Evolutionary conservation across 139 green algal species (phyloP), one percentile per base, ranked within the genome.

Genomic region (Chlamydomonas sp.): DNA sequence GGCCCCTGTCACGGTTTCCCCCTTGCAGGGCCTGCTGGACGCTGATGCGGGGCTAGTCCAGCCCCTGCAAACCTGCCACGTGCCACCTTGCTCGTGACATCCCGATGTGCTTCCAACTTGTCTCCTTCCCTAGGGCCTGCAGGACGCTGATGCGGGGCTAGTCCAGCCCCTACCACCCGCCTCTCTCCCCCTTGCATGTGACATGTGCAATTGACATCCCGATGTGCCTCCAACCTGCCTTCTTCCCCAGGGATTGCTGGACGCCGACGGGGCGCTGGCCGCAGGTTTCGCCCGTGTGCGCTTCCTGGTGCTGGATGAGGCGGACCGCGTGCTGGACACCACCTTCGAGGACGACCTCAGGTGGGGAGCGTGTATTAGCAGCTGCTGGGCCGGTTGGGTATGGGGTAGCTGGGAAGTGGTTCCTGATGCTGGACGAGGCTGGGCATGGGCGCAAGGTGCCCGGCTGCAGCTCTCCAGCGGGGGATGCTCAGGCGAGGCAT

Each of bases 251-350:
- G 88, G 89, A 69, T 88, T 97, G 76, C 57, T 97, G 17, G 82
- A 88, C 5, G 66, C 81, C 1, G 93, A 97, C 64, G 4, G 79
- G 1, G 77, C 20, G 7, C 73, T 82, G 72, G 77, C 59, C 57
- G n/a, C 85, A 68, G 91, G 82, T 18, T 95, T 98, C 61, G 14
- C 17, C 0, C 87, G 92, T 31, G 67, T 79, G 0, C 60, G 83
- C 1, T 98, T 98, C 90, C 86, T 99, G 64, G 97, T 99, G 67
- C 88, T 99, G 80, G 97, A 99, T 87, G 97, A 99, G 92, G 97
- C 97, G 0, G 97, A 99, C 90, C 92, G 97, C 0, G 89, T 99
- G 88, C 93, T 99, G 83, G 97, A 99, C 71, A 12, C 92, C 0
- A 93, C 86, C 12, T 99, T 99, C 85, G 96, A 97, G 91, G 75